Base-by-base conservation (phyloP, 352 stramenopile genomes). In the Phytopythium helicoides region DNA sequence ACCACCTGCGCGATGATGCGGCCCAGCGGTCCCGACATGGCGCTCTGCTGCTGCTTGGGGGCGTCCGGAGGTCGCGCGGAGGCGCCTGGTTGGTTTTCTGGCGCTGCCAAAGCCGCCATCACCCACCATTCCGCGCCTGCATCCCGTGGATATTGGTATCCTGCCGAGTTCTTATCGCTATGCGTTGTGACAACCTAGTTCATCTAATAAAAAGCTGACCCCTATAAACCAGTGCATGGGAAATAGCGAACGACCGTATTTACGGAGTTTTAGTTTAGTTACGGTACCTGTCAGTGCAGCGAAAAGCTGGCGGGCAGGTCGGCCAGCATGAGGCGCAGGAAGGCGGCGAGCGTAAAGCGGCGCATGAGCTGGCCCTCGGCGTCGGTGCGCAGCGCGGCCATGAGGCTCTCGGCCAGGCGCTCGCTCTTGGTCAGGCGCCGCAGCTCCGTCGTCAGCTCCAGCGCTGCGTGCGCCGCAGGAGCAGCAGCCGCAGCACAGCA, bases 1-100 rank as follows among this genome's bases (percentile, higher is more conserved):
- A 94, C 71, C 31, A 94, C 77, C 58, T 94, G 83, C 44, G 84
- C 84, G 52, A 94, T 75, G 52, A 94, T 86, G 56, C 84, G 73
- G 51, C 77, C 84, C 21, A 94, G 50, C 28, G 83, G 84, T 64
- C 84, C 84, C 63, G 84, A 90, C 84, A 94, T 94, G 18, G 16
- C 56, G 58, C 23, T 61, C 37, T 28, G 54, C 28, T 42, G 41
- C 22, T 2, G 14, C 15, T 45, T 16, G 31, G 18, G n/a, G n/a
- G n/a, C n/a, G n/a, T n/a, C n/a, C n/a, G n/a, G n/a, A n/a, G n/a
- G n/a, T n/a, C n/a, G n/a, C n/a, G n/a, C n/a, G n/a, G n/a, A n/a
- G n/a, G n/a, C n/a, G n/a, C n/a, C n/a, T n/a, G n/a, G n/a, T n/a
- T n/a, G n/a, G n/a, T n/a, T n/a, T n/a, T n/a, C n/a, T n/a, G n/a